phyloP scores from a whole-genome alignment of 148 eudicot species.

The Talinum fruticosum region DNA sequence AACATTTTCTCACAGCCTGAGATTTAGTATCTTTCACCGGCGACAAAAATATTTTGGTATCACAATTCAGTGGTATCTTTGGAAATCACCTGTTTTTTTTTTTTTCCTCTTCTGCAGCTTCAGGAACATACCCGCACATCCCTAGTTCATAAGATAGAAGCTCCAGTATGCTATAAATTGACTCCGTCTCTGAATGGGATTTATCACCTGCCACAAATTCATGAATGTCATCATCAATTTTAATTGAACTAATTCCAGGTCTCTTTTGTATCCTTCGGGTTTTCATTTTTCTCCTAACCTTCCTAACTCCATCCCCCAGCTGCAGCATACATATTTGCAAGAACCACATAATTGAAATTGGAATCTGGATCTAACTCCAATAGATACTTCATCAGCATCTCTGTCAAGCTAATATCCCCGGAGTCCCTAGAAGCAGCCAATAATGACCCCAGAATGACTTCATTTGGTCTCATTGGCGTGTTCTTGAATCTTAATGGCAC shows the following conservation, averaged over 20 bases:
- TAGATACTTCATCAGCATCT: slow-evolving; percentile 38
- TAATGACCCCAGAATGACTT: slow-evolving; percentile 49
- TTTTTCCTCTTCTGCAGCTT: slow-evolving; percentile 24
- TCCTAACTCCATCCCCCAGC: slow-evolving; percentile 51
- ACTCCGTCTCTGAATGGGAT: slow-evolving; percentile 41
- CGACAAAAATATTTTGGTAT: neutral
- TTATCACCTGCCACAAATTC: slow-evolving; percentile 55
- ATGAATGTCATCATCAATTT: slow-evolving; percentile 44
- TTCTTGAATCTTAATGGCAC: slow-evolving; percentile 34
- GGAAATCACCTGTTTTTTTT: slow-evolving; percentile 2
- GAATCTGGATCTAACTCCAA: slow-evolving; percentile 36
- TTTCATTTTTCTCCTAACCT: slow-evolving; percentile 56
- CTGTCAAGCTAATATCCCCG: slow-evolving; percentile 48
- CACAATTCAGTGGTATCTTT: neutral
- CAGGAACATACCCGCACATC: slow-evolving; percentile 28
- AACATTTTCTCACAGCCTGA: too few relatives aligned
- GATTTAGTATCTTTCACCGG: too few relatives aligned
- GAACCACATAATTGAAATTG: slow-evolving; percentile 52
- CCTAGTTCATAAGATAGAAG: slow-evolving; percentile 37
- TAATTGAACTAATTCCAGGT: slow-evolving; percentile 52
- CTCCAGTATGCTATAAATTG: slow-evolving; percentile 38
- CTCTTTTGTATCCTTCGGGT: slow-evolving; percentile 43
- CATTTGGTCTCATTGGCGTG: slow-evolving; percentile 58
- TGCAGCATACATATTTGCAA: slow-evolving; percentile 63
- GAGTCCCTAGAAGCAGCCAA: slow-evolving; percentile 48